Base-by-base conservation (phyloP, 2,329 filamentous ascomycete genomes). In the Dothideomycetes sp. region DNA sequence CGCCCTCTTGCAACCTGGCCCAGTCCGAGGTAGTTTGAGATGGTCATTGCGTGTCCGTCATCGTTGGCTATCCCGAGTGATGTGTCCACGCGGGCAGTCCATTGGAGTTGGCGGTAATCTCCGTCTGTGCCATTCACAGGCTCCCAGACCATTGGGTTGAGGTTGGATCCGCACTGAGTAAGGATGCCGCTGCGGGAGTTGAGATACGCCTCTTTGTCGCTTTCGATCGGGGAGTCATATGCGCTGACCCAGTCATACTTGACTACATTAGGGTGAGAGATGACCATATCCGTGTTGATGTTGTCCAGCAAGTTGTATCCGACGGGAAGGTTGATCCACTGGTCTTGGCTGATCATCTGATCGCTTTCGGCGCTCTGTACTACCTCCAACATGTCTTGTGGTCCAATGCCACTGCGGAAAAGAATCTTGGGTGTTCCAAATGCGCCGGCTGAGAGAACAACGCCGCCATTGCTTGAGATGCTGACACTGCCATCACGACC, bases 261-360 rank as follows among this genome's bases (percentile, higher is more conserved):
- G 15, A 32, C 32, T 15, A 44, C 37, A 22, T 35, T 34, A 4
- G 42, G 42, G 29, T 38, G 32, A 4, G 38, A 41, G 9, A 44
- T 15, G 32, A 44, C 38, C 9, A 44, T 44, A 16, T 41, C 39
- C 18, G 42, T 44, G 34, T 41, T 41, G 34, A 41, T 41, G 39
- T 41, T 41, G 16, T 41, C 39, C 34, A 41, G 36, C 8, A 41
- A 34, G 29, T 41, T 41, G 34, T 41, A 34, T 10, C 39, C 39
- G 15, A 41, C 39, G 5, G 39, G 39, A 34, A 41, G 30, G 16
- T 41, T 19, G 18, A 41, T 41, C 39, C 39, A 41, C n/a, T 41
- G 39, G 15, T 41, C 30, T 30, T 41, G 33, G 19, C 15, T 32
- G 39, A 41, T 34, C 39, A 41, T 41, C 29, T 37, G 36, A 8